Base-by-base conservation (phyloP, 1,139 yeast genomes). In the Pichia sp. region DNA sequence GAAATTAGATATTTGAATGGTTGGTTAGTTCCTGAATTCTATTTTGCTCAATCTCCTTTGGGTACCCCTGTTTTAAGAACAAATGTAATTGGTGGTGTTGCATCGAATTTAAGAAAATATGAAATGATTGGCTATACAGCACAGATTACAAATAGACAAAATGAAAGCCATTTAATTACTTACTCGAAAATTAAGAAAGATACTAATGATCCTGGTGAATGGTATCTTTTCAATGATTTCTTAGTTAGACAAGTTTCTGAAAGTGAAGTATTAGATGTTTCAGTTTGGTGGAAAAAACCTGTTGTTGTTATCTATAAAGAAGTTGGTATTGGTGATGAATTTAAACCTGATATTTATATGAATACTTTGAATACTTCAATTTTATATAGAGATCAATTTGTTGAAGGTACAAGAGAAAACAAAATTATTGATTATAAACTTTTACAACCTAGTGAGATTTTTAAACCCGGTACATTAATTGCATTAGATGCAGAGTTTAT, bases 401-500 rank as follows among this genome's bases (percentile, higher is more conserved):
- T 90, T 0, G 78, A 79, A n/a, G 84, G 85, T 1, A 79, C 81
- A 16, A 73, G 93, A 57, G 81, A 81, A 50, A 77, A 75, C 1
- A 75, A 78, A 56, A 73, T 73, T 50, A 74, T 77, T 51, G 90
- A 87, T 57, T 88, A 86, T 65, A 76, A 79, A 60, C 72, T 87
- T 19, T 70, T 89, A 51, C 81, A 90, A 0, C 68, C 70, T 25
- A 75, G 76, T 46, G 93, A 87, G 61, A 87, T 89, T 0, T 95
- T 96, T 2, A 62, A 64, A 29, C 78, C 84, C 0, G 96, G 96
- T 0, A 74, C 88, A 0, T 68, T 90, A 43, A 83, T 91, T 19
- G 99, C 99, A 0, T 85, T 95, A 53, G 99, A 95, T 73, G 98
- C 99, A 0, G 99, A 95, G 67, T 95, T 95, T 73, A 98, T 95